phyloP scores from a whole-genome alignment of 1,139 yeast species.

The Nadsonia starkeyi-henricii region DNA sequence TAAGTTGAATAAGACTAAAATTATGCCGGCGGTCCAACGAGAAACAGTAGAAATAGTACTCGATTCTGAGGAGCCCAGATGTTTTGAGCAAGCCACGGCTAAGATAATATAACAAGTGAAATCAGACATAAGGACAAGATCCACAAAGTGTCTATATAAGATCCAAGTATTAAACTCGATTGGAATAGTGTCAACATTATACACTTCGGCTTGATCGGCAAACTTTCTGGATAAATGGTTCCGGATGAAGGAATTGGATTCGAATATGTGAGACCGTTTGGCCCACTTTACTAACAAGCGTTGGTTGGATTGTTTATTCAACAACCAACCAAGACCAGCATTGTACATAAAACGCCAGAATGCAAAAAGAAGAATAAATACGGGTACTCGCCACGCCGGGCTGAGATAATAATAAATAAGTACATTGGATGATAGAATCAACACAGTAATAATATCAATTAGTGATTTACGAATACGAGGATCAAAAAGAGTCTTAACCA shows the following conservation, averaged over 20 bases:
- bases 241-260: conserved; percentile 25
- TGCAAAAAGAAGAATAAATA: conserved; percentile 42
- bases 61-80: not conserved
- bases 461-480: conserved; percentile 59
- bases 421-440: conserved; percentile 38
- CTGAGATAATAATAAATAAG: conserved; percentile 30
- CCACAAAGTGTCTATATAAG: conserved; percentile 65
- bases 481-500: conserved; percentile 72
- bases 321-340: conserved; percentile 61
- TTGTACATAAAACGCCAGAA: conserved; percentile 74
- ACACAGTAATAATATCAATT: conserved; percentile 47
- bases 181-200: conserved; percentile 41
- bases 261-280: conserved; percentile 35
- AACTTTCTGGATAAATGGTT: conserved; percentile 47
- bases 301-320: conserved; percentile 54
- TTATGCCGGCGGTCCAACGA: conserved; percentile 29
- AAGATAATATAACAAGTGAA: conserved; percentile 63
- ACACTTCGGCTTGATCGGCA: conserved; percentile 30
- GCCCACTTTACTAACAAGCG: conserved; percentile 45
- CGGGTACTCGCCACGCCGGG: conserved; percentile 27
- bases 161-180: conserved; percentile 78
- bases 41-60: conserved; percentile 19
- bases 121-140: conserved; percentile 75
- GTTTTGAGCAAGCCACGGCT: conserved; percentile 43
- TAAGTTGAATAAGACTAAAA: conserved; percentile 52